A percentile compares a stretch with the other conserved stretches of the same genome.
phyloP scores from a whole-genome alignment of 495 filamentous ascomycete species.

The Podospora appendiculata region DNA sequence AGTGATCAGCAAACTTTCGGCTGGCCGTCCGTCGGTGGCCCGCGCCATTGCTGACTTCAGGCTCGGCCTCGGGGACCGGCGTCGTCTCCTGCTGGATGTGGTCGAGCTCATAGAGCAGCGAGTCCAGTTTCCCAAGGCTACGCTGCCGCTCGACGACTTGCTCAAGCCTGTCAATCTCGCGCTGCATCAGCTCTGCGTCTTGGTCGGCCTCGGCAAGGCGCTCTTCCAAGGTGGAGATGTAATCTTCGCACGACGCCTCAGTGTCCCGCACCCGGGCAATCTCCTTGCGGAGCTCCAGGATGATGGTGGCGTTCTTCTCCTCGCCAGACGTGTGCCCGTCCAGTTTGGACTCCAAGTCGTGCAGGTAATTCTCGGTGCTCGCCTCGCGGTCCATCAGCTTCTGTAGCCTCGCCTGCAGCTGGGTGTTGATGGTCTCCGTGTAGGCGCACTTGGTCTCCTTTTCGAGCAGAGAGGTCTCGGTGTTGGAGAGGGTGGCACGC shows the following conservation, averaged over 20 bases:
- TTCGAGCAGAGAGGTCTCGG: slow-evolving; percentile 79
- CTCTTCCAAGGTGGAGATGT: slow-evolving; percentile 95
- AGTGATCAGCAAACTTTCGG: slow-evolving; percentile 38
- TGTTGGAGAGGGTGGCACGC: slow-evolving; percentile 69
- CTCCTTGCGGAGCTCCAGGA: slow-evolving; percentile 85
- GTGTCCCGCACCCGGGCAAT: slow-evolving; percentile 83
- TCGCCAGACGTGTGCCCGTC: slow-evolving; percentile 86
- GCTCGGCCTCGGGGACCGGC: slow-evolving; percentile 23
- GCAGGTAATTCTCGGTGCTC: slow-evolving; percentile 84
- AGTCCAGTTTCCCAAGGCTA: slow-evolving; percentile 90
- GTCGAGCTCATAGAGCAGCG: slow-evolving; percentile 83
- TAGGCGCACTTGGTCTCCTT: slow-evolving; percentile 91
- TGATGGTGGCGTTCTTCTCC: slow-evolving; percentile 79
- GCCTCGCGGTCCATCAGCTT: slow-evolving; percentile 85
- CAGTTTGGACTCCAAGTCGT: slow-evolving; percentile 81
- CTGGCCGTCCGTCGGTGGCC: slow-evolving; percentile 35
- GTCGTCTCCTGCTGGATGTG: slow-evolving; percentile 61
- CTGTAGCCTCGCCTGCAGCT: slow-evolving; percentile 79
- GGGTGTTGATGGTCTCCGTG: slow-evolving; percentile 81
- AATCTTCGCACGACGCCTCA: slow-evolving; percentile 83
- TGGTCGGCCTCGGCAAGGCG: slow-evolving; percentile 93
- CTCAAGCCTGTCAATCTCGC: slow-evolving; percentile 88
- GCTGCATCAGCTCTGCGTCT: slow-evolving; percentile 92
- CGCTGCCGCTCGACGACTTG: slow-evolving; percentile 93
- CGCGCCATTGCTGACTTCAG: slow-evolving; percentile 25